A percentile compares a stretch with the other conserved stretches of the same genome.
These are phyloP conservation scores for Camellia lanceoleosa DNA, from an alignment of 148 eudicot genomes.

Conservation along the genomic window DNA sequence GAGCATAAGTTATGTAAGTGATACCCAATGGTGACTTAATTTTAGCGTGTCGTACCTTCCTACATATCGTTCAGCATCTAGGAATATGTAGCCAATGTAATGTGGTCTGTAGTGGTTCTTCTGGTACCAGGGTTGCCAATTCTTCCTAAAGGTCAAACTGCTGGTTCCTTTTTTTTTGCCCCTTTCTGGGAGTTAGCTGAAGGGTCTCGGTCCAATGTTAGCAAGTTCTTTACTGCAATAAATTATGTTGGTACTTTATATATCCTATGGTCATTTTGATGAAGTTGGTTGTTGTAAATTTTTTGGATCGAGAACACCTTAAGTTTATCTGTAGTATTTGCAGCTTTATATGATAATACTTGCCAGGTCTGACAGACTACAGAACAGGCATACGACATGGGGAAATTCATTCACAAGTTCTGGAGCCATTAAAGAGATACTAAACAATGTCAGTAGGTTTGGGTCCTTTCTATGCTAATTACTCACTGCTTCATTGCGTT, in stretches of 20 bases:
- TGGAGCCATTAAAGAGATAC: background rate
- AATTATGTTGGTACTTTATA: background rate
- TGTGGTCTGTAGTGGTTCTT: background rate
- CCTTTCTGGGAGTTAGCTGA: slow-evolving; percentile 7
- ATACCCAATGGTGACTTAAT: background rate
- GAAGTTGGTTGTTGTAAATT: background rate
- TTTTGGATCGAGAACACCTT: slow-evolving; percentile 4
- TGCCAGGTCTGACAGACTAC: background rate
- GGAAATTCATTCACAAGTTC: background rate
- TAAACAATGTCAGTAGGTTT: background rate
- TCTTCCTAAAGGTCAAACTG: background rate
- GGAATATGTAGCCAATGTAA: background rate
- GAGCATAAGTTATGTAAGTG: background rate
- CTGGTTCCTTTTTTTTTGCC: background rate
- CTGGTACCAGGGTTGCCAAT: background rate
- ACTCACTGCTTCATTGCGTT: background rate
- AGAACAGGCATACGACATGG: background rate
- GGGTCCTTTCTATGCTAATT: background rate
- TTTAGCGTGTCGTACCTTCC: background rate
- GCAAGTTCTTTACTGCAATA: slow-evolving; percentile 10
- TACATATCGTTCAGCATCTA: background rate
- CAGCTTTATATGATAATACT: background rate
- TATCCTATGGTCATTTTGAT: slow-evolving; percentile 1
- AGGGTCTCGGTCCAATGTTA: background rate
- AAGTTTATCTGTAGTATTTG: background rate